phyloP scores from a whole-genome alignment of 768 basidiomycete genomes.

The Phlebiopsis flavidoalba region DNA sequence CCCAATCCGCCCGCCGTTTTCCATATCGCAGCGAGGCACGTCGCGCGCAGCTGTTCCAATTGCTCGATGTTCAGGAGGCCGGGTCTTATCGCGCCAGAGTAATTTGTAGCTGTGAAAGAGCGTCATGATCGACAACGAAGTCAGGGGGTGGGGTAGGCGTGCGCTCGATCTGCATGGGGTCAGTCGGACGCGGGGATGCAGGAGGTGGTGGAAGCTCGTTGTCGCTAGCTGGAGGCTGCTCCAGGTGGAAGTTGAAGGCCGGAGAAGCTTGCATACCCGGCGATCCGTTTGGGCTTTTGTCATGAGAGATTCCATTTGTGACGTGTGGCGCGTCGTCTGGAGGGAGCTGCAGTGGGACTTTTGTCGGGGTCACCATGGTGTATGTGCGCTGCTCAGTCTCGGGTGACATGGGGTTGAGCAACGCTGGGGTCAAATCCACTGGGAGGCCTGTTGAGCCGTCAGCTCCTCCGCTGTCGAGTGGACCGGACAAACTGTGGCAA shows the following conservation, averaged over 20 bases:
- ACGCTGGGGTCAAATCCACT: conserved; percentile 45
- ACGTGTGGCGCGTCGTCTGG: not conserved
- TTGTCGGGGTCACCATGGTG: not conserved
- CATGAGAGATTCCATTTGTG: not conserved
- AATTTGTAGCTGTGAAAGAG: conserved; percentile 43
- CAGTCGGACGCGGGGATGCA: conserved; percentile 16
- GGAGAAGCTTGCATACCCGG: not conserved
- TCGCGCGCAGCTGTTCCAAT: conserved; percentile 90
- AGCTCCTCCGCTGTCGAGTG: not conserved
- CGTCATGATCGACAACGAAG: conserved; percentile 57
- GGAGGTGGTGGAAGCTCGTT: not conserved
- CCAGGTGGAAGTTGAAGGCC: not conserved
- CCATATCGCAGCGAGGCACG: conserved; percentile 80
- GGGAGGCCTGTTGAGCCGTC: conserved; percentile 9
- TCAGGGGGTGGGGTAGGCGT: conserved; percentile 71
- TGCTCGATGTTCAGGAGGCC: conserved; percentile 71
- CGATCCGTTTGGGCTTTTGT: not conserved
- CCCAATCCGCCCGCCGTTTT: conserved; percentile 76
- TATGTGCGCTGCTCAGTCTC: conserved; percentile 8
- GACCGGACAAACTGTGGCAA: conserved; percentile 7
- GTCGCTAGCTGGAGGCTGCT: not conserved
- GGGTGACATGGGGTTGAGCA: conserved; percentile 48
- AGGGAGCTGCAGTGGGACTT: not conserved
- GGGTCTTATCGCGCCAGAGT: conserved; percentile 54
- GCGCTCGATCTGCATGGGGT: conserved; percentile 51